These are phyloP conservation scores for Tolypocladium ophioglossoides DNA, from an alignment of 2,329 filamentous ascomycete species.

Conservation along the genomic window DNA sequence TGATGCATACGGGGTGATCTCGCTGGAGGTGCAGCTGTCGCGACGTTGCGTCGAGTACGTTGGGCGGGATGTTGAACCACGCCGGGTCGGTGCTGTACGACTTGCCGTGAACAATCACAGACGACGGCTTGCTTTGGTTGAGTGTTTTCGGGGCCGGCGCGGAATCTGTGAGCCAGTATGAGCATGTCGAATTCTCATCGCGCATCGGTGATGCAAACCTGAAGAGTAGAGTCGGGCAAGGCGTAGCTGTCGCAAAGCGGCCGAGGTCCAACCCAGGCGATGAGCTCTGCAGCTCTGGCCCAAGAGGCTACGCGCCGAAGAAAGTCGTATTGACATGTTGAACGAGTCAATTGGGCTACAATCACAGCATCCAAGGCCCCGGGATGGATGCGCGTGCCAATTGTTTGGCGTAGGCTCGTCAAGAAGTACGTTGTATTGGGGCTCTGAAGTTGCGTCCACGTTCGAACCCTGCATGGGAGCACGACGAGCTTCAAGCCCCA, in stretches of 20 bases:
- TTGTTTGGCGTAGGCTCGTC: background rate
- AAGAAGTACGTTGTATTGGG: background rate
- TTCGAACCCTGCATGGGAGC: background rate
- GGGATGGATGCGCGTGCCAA: background rate
- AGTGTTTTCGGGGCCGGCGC: background rate
- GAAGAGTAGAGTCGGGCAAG: background rate
- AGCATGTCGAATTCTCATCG: background rate
- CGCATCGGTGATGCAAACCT: background rate
- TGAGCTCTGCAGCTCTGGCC: constrained; percentile 11
- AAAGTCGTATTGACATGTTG: constrained; percentile 14
- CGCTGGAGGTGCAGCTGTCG: constrained; percentile 81
- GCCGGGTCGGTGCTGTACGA: constrained; percentile 56
- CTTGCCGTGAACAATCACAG: constrained; percentile 50
- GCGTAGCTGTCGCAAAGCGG: background rate
- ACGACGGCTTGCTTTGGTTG: constrained; percentile 10
- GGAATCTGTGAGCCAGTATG: background rate
- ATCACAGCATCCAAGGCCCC: background rate
- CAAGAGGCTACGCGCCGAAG: constrained; percentile 16
- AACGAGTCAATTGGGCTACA: background rate
- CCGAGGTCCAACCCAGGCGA: background rate
- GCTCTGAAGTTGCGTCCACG: background rate
- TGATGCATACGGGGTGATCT: constrained; percentile 85
- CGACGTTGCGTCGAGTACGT: constrained; percentile 63
- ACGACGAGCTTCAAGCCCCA: background rate
- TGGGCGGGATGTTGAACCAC: constrained; percentile 76